A percentile compares a stretch with the other conserved stretches of the same genome.
phyloP scores from a whole-genome alignment of 1,284 basidiomycete genomes.

The Takashimella koratensis region DNA sequence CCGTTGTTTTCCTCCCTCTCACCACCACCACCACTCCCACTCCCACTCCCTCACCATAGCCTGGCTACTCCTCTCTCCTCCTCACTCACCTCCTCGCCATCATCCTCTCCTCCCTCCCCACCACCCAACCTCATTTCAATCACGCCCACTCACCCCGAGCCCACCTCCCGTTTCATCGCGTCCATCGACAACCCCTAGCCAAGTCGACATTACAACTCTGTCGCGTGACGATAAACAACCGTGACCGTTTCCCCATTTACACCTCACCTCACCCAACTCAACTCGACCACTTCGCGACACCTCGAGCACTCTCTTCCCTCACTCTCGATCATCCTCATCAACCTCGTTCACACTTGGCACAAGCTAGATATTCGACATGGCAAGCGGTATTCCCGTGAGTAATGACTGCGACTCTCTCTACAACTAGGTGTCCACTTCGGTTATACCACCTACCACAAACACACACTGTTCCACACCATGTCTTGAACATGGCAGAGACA shows the following conservation, averaged over 20 bases:
- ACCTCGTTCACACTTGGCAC: background rate
- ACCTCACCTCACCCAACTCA: too few species aligned
- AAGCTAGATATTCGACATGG: slow-evolving; percentile 16
- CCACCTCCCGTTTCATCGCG: too few species aligned
- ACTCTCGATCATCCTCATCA: background rate
- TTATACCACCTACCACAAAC: too few species aligned
- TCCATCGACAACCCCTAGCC: too few species aligned
- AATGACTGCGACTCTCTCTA: background rate
- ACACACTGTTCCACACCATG: too few species aligned
- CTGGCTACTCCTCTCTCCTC: slow-evolving; percentile 4
- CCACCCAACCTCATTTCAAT: slow-evolving; percentile 1
- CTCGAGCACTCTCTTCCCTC: background rate
- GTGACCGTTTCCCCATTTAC: too few species aligned
- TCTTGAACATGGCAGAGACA: background rate
- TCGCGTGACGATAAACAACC: too few species aligned
- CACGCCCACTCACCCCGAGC: background rate
- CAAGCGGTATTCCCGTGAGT: slow-evolving; percentile 33
- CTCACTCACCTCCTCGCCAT: background rate
- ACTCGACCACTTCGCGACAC: too few species aligned
- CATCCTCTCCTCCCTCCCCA: slow-evolving; percentile 2
- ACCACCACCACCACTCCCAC: slow-evolving; percentile 2
- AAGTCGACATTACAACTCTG: too few species aligned
- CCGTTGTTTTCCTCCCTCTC: slow-evolving; percentile 4
- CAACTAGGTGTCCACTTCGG: too few species aligned
- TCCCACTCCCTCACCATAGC: slow-evolving; percentile 1